Evolutionary conservation across 1,139 yeast genomes (phyloP), one percentile per base, ranked within the genome.

Genomic region (Sugiyamaella novakii): DNA sequence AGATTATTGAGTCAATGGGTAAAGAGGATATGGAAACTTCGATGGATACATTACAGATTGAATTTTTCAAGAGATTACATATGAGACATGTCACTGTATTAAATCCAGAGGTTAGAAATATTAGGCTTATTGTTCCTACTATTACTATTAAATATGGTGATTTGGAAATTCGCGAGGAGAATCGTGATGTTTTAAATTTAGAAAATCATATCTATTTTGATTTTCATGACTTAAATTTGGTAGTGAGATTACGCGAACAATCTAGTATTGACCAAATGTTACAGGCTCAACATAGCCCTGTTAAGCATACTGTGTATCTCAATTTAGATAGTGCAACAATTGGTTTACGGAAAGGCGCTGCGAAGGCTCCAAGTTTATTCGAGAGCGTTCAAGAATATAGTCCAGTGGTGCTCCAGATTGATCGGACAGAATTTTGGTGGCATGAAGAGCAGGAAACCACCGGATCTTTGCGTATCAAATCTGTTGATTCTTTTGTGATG

Each of bases 11-110:
- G 12, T 52, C 58, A 3, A 22, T 57, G 6, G 59, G 57, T 4
- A 50, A 53, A 25, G 44, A 68, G 3, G 39, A 33, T 34, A 60
- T 81, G 39, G 73, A 74, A 21, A 71, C 75, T 5, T 68, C 80
- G 1, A 70, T 89, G 64, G 96, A 91, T 62, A 63, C 66, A 15
- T 67, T 88, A 17, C 95, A 89, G 52, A 67, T 79, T 21, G 77
- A 79, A n/a, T 78, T 84, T 2, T 72, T 87, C 10, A 66, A 65
- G 31, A 68, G 71, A 27, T 57, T 57, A 3, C 68, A 72, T 27
- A 57, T 56, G 8, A 62, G 73, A 25, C 61, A 58, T 33, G 56
- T 60, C 18, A 66, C 78, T 46, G 59, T 64, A 7, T 70, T 74
- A 1, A 59, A 68, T 1, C 70, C 76, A 2, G 61, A 68, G 22